Evolutionary conservation across 2,329 filamentous ascomycete species (phyloP).

Genomic region (Pyrenophora graminea): DNA sequence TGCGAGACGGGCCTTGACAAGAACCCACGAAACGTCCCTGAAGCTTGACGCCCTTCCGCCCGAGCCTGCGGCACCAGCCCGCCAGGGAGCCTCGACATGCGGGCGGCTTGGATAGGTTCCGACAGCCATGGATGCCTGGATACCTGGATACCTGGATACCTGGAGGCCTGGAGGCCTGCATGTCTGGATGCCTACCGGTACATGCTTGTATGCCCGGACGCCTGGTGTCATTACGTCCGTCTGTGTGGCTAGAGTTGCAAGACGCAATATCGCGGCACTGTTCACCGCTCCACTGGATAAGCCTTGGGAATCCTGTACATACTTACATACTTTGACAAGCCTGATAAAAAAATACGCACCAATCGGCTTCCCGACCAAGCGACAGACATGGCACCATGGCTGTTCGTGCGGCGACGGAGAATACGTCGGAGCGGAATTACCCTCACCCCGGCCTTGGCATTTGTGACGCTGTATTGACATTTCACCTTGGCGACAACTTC

Average conservation of each 20-base stretch:
- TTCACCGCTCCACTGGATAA: too few species aligned
- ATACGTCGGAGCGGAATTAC: conserved; percentile 1
- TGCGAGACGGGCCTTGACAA: neutral
- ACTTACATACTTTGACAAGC: too few species aligned
- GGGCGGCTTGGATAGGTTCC: neutral
- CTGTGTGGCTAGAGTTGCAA: too few species aligned
- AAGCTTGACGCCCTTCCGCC: conserved; percentile 1
- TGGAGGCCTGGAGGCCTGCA: neutral
- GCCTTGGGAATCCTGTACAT: too few species aligned
- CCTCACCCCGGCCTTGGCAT: conserved; percentile 11
- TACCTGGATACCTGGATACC: neutral
- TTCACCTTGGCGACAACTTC: conserved; percentile 7
- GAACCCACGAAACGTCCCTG: conserved; percentile 4
- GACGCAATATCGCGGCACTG: too few species aligned
- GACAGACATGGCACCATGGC: conserved; percentile 1
- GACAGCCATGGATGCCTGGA: neutral
- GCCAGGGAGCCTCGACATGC: conserved; percentile 4
- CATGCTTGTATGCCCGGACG: neutral
- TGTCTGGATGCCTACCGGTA: neutral
- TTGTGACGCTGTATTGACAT: conserved; percentile 11
- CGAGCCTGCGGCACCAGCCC: neutral
- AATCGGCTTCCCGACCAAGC: neutral
- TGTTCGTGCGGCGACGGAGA: neutral
- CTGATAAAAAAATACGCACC: too few species aligned
- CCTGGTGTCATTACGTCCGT: too few species aligned